Evolutionary conservation across 805 yeast species (phyloP).

Genomic region (Metschnikowia orientalis): DNA sequence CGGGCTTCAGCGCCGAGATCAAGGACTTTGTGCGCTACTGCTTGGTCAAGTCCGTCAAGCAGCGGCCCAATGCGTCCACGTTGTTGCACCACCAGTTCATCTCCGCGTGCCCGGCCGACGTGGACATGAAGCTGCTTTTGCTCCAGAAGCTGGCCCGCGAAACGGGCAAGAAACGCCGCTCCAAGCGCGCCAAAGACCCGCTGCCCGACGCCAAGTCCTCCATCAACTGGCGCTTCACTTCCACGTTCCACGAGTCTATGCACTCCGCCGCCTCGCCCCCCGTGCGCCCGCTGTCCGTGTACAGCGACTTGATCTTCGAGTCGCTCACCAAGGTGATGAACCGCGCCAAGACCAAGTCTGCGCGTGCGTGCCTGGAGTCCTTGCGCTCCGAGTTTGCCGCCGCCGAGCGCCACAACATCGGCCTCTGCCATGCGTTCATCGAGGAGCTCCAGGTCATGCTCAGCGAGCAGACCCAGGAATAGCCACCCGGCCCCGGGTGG

Average conservation of each 20-base stretch:
- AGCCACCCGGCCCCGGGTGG: too few relatives aligned
- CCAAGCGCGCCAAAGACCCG: constrained; percentile 3
- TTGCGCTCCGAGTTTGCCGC: constrained; percentile 38
- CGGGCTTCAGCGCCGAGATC: constrained; percentile 43
- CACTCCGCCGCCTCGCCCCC: constrained; percentile 8
- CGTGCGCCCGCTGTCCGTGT: constrained; percentile 7
- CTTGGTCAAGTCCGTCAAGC: constrained; percentile 58
- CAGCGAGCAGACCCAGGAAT: constrained; percentile 7
- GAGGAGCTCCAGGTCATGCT: constrained; percentile 47
- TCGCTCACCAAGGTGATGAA: constrained; percentile 34
- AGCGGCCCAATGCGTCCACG: constrained; percentile 57
- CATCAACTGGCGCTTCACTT: constrained; percentile 14
- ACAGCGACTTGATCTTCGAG: constrained; percentile 10
- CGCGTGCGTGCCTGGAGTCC: constrained; percentile 42
- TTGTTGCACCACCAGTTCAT: constrained; percentile 56
- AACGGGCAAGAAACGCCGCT: constrained; percentile 19
- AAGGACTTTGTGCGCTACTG: constrained; percentile 66
- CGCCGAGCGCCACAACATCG: constrained; percentile 54
- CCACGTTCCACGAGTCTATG: constrained; percentile 8
- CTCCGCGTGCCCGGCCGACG: constrained; percentile 19
- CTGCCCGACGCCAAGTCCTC: constrained; percentile 17
- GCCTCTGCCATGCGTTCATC: constrained; percentile 59
- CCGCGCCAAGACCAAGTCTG: constrained; percentile 49
- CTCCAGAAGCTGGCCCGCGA: constrained; percentile 8
- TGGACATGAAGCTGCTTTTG: constrained; percentile 10